Base-by-base conservation (phyloP, 495 filamentous ascomycete genomes). In the Daldinia caldariorum region DNA sequence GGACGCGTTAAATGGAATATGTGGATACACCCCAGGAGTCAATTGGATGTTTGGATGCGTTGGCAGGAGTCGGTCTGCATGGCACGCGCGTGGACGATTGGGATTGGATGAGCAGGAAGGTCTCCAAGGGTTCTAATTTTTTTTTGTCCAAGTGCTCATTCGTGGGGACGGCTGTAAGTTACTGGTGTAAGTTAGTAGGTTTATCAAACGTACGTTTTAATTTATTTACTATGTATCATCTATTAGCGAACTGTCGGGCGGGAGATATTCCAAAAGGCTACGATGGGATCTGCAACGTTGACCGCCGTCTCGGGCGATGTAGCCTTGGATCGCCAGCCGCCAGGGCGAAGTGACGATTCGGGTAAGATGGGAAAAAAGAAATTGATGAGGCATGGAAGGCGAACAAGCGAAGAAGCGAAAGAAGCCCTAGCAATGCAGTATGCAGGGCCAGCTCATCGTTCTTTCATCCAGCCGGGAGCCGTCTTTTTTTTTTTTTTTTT, bases 11-110 rank as follows among this genome's bases (percentile, higher is more conserved):
- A 70, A 73, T 63, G 71, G 62, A 65, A 63, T 66, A 62, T 73
- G 67, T 70, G 67, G 71, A 59, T 58, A 62, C 68, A 62, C 58
- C 26, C 26, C 26, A 73, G 62, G 66, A 66, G 71, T 66, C 67
- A 69, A 73, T 73, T 69, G 71, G 67, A 73, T 73, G 70, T 53
- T 73, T 63, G 71, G 59, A 73, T 73, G 70, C 58, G 70, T 66
- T 73, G 70, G 70, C 70, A 73, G 53, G 62, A 66, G 62, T 56
- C 49, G 39, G 61, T 37, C 39, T 55, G 58, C 58, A 58, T 63
- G 45, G 34, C 38, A 57, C 54, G 50, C 66, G 71, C 75, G 75
- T 74, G 75, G 75, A 65, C 70, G 70, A 71, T 63, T 59, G 71
- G 70, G 75, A 75, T 74, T 67, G 70, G 72, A 61, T 58, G 51